Percentiles rank a stretch among this genome's conserved stretches.
phyloP scores from a whole-genome alignment of 257 asterid genomes.

The Solanum sejunctum region DNA sequence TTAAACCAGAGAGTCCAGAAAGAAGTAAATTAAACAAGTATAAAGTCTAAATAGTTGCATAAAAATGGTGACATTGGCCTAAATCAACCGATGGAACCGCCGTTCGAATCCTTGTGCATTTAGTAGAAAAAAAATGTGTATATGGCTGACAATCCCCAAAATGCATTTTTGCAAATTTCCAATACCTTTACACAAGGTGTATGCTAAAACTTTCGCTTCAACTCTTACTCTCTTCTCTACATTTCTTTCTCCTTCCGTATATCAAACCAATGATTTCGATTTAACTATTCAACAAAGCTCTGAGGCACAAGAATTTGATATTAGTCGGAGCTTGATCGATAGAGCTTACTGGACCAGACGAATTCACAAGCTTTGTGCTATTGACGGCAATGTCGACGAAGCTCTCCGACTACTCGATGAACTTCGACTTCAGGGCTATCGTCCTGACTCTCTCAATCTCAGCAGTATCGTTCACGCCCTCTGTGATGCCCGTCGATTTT shows the following conservation, averaged over 20 bases:
- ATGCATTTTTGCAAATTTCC: slow-evolving; percentile 20
- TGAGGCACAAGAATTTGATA: background rate
- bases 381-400: slow-evolving; percentile 34
- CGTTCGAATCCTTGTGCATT: background rate
- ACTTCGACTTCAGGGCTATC: slow-evolving; percentile 39
- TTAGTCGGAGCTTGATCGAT: slow-evolving; percentile 7
- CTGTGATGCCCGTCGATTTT: slow-evolving; percentile 47
- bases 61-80: background rate
- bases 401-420: slow-evolving; percentile 53
- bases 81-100: background rate
- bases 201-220: background rate
- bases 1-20: background rate
- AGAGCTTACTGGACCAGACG: slow-evolving; percentile 41
- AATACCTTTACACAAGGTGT: slow-evolving; percentile 11
- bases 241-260: background rate
- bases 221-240: slow-evolving; percentile 15
- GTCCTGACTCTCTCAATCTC: slow-evolving; percentile 47
- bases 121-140: too few relatives aligned
- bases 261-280: slow-evolving; percentile 1
- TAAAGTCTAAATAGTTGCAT: background rate
- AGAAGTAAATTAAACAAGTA: too few relatives aligned
- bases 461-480: slow-evolving; percentile 69
- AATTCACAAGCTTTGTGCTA: slow-evolving; percentile 62
- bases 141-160: too few relatives aligned
- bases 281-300: background rate